phyloP scores from a whole-genome alignment of 2,329 filamentous ascomycete genomes.

The Penicillium palitans region DNA sequence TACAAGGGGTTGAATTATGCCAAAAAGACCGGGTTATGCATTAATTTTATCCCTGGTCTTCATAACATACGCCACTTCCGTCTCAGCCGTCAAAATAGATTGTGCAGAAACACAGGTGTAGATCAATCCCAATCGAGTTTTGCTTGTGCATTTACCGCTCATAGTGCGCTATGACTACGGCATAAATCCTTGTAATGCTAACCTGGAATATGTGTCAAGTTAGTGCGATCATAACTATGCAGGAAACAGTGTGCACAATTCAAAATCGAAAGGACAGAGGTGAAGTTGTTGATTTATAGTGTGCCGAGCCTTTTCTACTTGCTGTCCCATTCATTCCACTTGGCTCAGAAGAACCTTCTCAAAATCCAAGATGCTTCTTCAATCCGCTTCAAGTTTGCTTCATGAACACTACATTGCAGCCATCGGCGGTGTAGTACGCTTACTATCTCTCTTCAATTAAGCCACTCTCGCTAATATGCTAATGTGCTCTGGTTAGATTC shows the following conservation, averaged over 20 bases:
- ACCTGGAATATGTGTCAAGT: background rate
- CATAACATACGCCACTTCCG: background rate
- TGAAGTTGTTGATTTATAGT: background rate
- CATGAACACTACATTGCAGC: background rate
- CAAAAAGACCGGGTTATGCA: background rate
- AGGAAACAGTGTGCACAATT: background rate
- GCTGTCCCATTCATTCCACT: no score
- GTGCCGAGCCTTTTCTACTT: background rate
- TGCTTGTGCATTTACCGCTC: background rate
- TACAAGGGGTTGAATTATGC: background rate
- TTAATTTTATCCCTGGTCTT: background rate
- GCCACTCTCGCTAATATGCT: no score
- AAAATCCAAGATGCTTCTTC: background rate
- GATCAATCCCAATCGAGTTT: background rate
- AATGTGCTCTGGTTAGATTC: background rate
- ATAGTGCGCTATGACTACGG: background rate
- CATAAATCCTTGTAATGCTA: no score
- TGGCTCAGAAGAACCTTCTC: background rate
- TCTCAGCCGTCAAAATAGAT: background rate
- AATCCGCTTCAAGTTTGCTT: background rate
- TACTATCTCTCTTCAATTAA: background rate
- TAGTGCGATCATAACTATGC: background rate
- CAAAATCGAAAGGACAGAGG: background rate
- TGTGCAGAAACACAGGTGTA: background rate
- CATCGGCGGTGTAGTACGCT: background rate